These are phyloP conservation scores for Suillus plorans DNA, from an alignment of 768 basidiomycete genomes.

Conservation along the genomic window DNA sequence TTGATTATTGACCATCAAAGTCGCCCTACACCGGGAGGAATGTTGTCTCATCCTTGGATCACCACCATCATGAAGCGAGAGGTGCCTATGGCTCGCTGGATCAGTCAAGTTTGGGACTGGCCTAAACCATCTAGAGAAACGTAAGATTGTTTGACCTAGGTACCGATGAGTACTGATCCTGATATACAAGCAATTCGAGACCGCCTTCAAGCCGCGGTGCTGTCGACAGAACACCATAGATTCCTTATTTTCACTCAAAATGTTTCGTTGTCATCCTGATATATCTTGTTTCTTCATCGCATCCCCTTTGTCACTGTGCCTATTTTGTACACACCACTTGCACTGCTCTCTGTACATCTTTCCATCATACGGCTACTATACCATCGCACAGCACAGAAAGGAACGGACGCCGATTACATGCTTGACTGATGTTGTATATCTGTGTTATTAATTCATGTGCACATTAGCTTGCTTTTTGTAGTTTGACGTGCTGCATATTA, in stretches of 20 bases:
- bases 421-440: conserved; percentile 5
- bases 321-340: not conserved
- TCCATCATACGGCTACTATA: conserved; percentile 6
- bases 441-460: not conserved
- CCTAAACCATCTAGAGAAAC: conserved; percentile 36
- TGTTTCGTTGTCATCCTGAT: not conserved
- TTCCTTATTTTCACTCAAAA: not conserved
- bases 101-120: conserved; percentile 84
- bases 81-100: conserved; percentile 88
- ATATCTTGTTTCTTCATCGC: conserved; percentile 7
- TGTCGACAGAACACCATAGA: conserved; percentile 4
- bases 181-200: not conserved
- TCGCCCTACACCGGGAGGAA: conserved; percentile 80
- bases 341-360: conserved; percentile 5
- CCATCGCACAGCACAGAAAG: conserved; percentile 7
- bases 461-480: not conserved
- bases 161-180: not conserved
- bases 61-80: conserved; percentile 73
- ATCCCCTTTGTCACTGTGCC: not conserved
- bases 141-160: conserved; percentile 15
- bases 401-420: conserved; percentile 1
- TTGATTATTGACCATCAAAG: conserved; percentile 65
- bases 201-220: conserved; percentile 7
- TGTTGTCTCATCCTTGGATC: conserved; percentile 86
- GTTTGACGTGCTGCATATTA: not conserved